These are phyloP conservation scores for Pisolithus orientalis DNA, from an alignment of 768 basidiomycete species.

Conservation along the genomic window DNA sequence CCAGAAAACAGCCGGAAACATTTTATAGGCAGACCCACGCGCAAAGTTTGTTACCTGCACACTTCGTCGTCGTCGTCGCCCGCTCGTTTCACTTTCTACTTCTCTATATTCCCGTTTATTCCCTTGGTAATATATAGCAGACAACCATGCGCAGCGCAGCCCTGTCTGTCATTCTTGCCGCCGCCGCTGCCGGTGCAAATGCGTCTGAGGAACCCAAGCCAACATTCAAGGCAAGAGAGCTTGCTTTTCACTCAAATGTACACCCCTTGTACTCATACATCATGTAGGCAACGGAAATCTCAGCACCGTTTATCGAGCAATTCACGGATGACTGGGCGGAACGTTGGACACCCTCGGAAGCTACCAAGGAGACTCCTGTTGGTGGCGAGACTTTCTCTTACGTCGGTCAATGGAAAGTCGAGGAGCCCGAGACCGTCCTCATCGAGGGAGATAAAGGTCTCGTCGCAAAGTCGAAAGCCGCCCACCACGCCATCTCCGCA, in stretches of 20 bases:
- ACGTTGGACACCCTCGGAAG: conserved; percentile 95
- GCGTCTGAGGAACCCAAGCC: conserved; percentile 61
- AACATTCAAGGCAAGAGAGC: conserved; percentile 49
- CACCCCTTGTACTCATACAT: not conserved
- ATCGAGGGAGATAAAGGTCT: conserved; percentile 86
- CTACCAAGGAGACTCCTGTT: conserved; percentile 96
- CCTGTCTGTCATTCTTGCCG: conserved; percentile 64
- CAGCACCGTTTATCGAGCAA: conserved; percentile 92
- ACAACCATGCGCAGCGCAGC: conserved; percentile 76
- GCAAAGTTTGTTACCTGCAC: conserved; percentile 7
- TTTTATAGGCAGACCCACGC: conserved; percentile 25
- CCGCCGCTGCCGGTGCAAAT: conserved; percentile 58
- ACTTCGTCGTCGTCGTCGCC: conserved; percentile 26
- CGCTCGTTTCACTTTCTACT: conserved; percentile 32
- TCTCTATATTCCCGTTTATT: conserved; percentile 3
- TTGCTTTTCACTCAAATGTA: conserved; percentile 14
- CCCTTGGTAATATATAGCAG: conserved; percentile 52
- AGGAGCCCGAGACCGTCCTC: conserved; percentile 73
- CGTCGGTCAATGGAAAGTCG: conserved; percentile 95
- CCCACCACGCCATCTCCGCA: conserved; percentile 97
- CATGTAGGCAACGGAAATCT: conserved; percentile 64
- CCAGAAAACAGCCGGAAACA: conserved; percentile 28
- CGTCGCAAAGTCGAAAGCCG: conserved; percentile 94
- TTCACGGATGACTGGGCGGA: conserved; percentile 87
- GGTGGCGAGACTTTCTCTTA: conserved; percentile 96